Evolutionary conservation across 768 basidiomycete species (phyloP), one percentile per base, ranked within the genome.

Genomic region (Holtermannia corniformis): DNA sequence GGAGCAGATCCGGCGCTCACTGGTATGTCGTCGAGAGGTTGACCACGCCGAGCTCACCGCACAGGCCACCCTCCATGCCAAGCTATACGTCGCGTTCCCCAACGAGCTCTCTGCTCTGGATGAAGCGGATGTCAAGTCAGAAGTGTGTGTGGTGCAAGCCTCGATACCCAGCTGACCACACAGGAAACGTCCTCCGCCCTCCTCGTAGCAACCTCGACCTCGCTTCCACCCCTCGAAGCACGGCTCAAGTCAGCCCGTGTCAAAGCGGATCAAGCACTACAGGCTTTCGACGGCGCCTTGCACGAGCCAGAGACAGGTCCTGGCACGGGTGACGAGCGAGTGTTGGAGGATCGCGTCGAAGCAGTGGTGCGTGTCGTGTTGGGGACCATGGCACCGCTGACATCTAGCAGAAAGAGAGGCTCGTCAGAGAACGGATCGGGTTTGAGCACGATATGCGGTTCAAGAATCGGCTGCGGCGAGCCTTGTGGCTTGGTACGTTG

Each of bases 1-100:
- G 47, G 22, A 53, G 11, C 55, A 54, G 43, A 68, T 68, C 23
- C 47, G 60, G 25, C 50, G 54, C 2, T 50, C 51, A 47, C 54
- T 59, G 50, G 66, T 68, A 47, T 44, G 61, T 54, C 16, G 5
- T 19, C 21, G 5, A 20, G 22, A 24, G 48, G 42, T 11, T 19
- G 25, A 40, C 7, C 32, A 37, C 10, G 7, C 7, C 32, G 16
- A 7, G 32, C 7, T 7, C 32, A 7, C 10, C 7, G 7, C 7
- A 16, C 32, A 37, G 32, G 32, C 32, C 7, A 37, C 10, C 7
- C 7, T 37, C 7, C 32, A 37, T 7, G 16, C 32, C 10, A 37
- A 7, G 16, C 32, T 37, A 7, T 37, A 37, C 16, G 32, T 37
- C 32, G 16, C 32, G 32, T 37, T 37, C 32, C 32, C 32, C 7